A percentile compares a stretch with the other conserved stretches of the same genome.
These are phyloP conservation scores for Lactarius psammicola DNA, from an alignment of 768 basidiomycete species.

Conservation along the genomic window DNA sequence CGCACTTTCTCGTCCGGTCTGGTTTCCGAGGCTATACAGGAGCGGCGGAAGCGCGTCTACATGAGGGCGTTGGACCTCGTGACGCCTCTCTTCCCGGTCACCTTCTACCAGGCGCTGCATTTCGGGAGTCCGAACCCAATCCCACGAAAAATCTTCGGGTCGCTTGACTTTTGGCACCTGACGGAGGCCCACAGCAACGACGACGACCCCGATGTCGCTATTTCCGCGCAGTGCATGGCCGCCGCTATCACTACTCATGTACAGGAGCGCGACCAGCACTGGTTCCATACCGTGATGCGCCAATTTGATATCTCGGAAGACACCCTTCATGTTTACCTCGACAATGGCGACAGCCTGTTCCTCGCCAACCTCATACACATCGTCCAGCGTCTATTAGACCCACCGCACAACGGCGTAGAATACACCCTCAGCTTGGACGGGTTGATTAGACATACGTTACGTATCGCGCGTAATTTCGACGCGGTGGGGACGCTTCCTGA, in stretches of 20 bases:
- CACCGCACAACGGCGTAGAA: neutral
- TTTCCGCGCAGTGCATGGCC: conserved; percentile 21
- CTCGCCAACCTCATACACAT: conserved; percentile 25
- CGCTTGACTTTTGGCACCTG: conserved; percentile 19
- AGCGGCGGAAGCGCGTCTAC: conserved; percentile 16
- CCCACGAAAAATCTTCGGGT: conserved; percentile 12
- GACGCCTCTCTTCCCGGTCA: conserved; percentile 15
- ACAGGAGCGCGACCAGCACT: conserved; percentile 21
- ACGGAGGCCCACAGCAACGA: conserved; percentile 17
- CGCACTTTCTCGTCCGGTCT: conserved; percentile 22
- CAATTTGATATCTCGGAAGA: conserved; percentile 15
- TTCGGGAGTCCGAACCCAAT: conserved; percentile 14
- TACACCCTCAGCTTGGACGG: conserved; percentile 15
- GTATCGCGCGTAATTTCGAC: conserved; percentile 18
- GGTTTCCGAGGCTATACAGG: conserved; percentile 18
- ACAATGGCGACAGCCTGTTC: conserved; percentile 21
- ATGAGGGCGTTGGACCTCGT: conserved; percentile 16
- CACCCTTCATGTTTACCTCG: conserved; percentile 6
- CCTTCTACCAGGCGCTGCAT: conserved; percentile 21
- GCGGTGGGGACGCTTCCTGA: conserved; percentile 14
- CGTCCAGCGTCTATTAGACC: conserved; percentile 4
- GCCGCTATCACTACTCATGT: conserved; percentile 6
- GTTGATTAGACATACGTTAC: conserved; percentile 17
- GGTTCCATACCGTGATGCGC: conserved; percentile 12
- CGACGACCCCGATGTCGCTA: conserved; percentile 23